These are phyloP conservation scores for Oxytropis ochrocephala DNA, from an alignment of 306 rosid species.

Conservation along the genomic window DNA sequence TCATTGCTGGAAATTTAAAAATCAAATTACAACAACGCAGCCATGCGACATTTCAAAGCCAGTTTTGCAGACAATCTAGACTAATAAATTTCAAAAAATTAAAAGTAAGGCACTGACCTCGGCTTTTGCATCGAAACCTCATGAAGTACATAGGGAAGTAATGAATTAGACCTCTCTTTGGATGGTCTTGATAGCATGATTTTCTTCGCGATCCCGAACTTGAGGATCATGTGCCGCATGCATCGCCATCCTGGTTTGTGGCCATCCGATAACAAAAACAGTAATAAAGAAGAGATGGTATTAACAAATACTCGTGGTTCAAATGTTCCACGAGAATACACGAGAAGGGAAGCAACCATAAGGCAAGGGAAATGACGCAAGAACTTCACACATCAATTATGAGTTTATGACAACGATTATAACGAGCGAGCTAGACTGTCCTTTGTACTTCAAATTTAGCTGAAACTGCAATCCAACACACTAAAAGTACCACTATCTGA, in stretches of 20 bases:
- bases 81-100: neutral
- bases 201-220: conserved; percentile 76
- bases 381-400: neutral
- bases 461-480: neutral
- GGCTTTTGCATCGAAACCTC: conserved; percentile 74
- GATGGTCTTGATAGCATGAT: conserved; percentile 64
- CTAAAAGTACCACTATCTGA: neutral
- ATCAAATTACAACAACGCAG: neutral
- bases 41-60: neutral
- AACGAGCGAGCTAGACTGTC: neutral
- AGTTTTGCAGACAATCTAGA: neutral
- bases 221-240: conserved; percentile 59
- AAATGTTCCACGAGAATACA: conserved; percentile 5
- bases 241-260: conserved; percentile 54
- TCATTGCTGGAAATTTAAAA: neutral
- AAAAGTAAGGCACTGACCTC: conserved; percentile 47
- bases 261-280: conserved; percentile 37
- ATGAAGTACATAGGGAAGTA: conserved; percentile 59
- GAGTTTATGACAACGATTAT: neutral
- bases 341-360: neutral
- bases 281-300: neutral
- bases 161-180: conserved; percentile 74
- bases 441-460: neutral
- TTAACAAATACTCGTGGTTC: neutral
- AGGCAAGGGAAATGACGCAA: neutral